A percentile compares a stretch with the other conserved stretches of the same genome.
These are phyloP conservation scores for Globisporangium camurandrum DNA, from an alignment of 352 stramenopile species.

Conservation along the genomic window DNA sequence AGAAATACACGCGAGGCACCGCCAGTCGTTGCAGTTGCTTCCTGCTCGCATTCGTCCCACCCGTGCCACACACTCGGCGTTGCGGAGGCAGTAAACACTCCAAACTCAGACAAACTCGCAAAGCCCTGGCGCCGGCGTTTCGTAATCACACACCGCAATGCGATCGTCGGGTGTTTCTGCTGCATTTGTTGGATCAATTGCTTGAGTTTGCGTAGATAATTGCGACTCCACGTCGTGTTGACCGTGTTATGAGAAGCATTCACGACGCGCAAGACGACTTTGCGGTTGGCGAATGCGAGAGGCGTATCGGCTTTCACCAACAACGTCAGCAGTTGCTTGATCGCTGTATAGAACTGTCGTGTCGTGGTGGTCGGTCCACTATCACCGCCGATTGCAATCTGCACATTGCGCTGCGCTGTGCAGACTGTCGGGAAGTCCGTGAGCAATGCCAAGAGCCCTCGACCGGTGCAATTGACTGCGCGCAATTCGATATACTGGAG, in stretches of 20 bases:
- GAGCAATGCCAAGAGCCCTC: slow-evolving; percentile 31
- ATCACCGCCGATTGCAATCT: slow-evolving; percentile 18
- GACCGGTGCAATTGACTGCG: slow-evolving; percentile 22
- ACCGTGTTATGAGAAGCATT: slow-evolving; percentile 20
- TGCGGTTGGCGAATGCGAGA: slow-evolving; percentile 17
- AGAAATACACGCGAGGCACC: neutral
- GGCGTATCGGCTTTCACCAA: slow-evolving; percentile 14
- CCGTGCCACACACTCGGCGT: slow-evolving; percentile 31
- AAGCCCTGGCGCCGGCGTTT: slow-evolving; percentile 16
- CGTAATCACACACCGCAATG: slow-evolving; percentile 14
- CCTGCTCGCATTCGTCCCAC: slow-evolving; percentile 23
- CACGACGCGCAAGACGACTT: slow-evolving; percentile 27
- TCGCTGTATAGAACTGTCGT: slow-evolving; percentile 25
- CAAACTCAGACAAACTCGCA: slow-evolving; percentile 25
- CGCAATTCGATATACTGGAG: slow-evolving; percentile 24
- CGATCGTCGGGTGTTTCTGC: slow-evolving; percentile 16
- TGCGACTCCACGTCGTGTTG: slow-evolving; percentile 23
- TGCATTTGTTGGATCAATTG: slow-evolving; percentile 14
- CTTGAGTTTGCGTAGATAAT: slow-evolving; percentile 25
- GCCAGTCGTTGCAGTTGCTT: neutral
- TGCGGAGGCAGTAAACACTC: slow-evolving; percentile 23
- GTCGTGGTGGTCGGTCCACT: slow-evolving; percentile 4
- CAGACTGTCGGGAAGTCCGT: slow-evolving; percentile 16
- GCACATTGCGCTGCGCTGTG: slow-evolving; percentile 19
- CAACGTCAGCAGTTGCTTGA: slow-evolving; percentile 19